Base-by-base conservation (phyloP, 257 asterid species). In the Solanum pennellii region DNA sequence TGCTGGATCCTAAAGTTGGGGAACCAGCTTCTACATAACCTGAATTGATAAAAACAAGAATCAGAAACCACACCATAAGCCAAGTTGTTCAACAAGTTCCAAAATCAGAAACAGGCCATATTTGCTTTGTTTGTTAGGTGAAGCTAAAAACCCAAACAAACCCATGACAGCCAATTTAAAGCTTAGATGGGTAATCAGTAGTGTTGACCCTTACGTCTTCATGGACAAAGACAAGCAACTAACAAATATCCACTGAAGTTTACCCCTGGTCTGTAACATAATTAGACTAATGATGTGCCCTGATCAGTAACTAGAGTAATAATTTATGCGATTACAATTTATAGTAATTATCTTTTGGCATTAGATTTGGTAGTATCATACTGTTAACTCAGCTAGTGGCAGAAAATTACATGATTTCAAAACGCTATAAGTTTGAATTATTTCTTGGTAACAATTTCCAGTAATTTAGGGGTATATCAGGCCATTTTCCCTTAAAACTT, bases 21-120 rank as follows among this genome's bases (percentile, higher is more conserved):
- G 99, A 97, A 89, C 96, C 92, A 85, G 92, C 91, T 85, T 94
- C 99, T 87, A 90, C 93, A 90, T 92, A 91, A 83, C 98, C 99
- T 96, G 92, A 84, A 87, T 25, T 89, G 88, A 72, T 44, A 88
- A 37, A 75, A 72, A 85, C 92, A 90, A 77, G 84, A 89, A 79
- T 90, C 82, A 91, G 84, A 88, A 85, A 41, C 44, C 71, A 84
- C 60, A 65, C 29, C 79, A 87, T 44, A 65, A 86, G 60, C 42
- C 29, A 37, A 31, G 44, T 33, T 33, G 49, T 45, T 84, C 60
- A 73, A 39, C 21, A 59, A 49, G 23, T 31, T 25, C 73, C 86
- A 27, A 29, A 47, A 18, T 10, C 20, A 82, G 69, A 82, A 82
- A 82, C 68, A 6, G 9, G 6, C 45, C 68, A 47, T 31, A 80